Percentiles rank a stretch among this genome's conserved stretches.
Conservation (phyloP, 192 early-diverging fungal species). For the Coemansia sp. region DNA sequence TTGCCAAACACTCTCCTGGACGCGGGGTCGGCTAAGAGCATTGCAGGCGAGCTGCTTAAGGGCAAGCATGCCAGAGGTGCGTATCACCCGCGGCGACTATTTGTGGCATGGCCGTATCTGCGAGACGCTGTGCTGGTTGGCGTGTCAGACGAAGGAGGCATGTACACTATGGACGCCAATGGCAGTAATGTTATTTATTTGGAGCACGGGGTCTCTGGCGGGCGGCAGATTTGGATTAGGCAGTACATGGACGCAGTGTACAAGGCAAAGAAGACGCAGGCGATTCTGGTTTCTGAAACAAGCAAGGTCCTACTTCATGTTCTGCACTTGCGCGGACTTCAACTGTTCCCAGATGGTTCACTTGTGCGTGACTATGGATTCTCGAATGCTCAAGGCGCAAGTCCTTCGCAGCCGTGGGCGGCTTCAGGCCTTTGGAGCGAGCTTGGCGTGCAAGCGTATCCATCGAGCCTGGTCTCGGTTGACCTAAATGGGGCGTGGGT, state of each 20-base stretch:
- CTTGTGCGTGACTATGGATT: constrained; percentile 45
- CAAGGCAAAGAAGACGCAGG: constrained; percentile 19
- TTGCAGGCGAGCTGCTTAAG: constrained; percentile 26
- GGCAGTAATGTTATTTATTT: constrained; percentile 10
- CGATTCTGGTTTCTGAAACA: constrained; percentile 9
- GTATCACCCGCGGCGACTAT: constrained; percentile 35
- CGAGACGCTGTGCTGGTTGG: constrained; percentile 71
- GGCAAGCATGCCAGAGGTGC: constrained; percentile 24
- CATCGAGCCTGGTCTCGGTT: constrained; percentile 43
- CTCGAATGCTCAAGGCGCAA: neutral
- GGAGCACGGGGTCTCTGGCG: constrained; percentile 8
- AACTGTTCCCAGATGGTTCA: constrained; percentile 37
- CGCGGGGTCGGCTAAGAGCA: constrained; percentile 4
- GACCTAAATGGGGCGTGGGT: constrained; percentile 44
- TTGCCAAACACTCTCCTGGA: constrained; percentile 8
- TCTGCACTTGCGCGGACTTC: constrained; percentile 36
- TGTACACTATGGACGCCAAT: constrained; percentile 42
- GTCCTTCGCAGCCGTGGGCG: constrained; percentile 20
- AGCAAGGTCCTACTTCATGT: constrained; percentile 34
- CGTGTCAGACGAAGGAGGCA: constrained; percentile 63
- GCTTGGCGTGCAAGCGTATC: constrained; percentile 23
- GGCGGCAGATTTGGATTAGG: constrained; percentile 23
- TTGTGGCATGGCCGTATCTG: constrained; percentile 80
- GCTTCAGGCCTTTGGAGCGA: constrained; percentile 9
- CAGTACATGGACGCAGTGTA: constrained; percentile 26